Percentiles rank a stretch among this genome's conserved stretches.
phyloP scores from a whole-genome alignment of 2,329 filamentous ascomycete genomes.

The Pseudogymnoascus sp. region DNA sequence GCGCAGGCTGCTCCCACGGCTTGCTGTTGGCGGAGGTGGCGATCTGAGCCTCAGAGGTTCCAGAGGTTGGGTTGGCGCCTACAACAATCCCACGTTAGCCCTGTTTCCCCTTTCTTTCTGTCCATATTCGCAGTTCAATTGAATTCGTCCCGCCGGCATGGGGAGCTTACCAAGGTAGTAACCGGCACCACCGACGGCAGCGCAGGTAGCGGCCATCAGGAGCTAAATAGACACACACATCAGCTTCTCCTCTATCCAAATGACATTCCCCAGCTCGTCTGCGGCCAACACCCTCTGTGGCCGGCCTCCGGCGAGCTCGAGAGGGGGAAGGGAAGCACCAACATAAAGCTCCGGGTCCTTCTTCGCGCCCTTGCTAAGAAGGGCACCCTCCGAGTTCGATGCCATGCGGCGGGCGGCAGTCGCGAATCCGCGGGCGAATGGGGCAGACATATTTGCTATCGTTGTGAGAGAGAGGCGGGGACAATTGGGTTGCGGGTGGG shows the following conservation, averaged over 20 bases:
- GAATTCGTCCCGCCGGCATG: background rate
- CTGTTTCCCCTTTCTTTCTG: background rate
- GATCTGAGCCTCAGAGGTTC: slow-evolving; percentile 73
- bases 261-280: background rate
- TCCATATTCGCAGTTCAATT: background rate
- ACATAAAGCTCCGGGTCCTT: slow-evolving; percentile 69
- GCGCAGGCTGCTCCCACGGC: slow-evolving; percentile 72
- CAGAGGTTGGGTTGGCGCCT: slow-evolving; percentile 77
- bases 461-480: background rate
- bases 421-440: slow-evolving; percentile 25
- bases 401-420: slow-evolving; percentile 26
- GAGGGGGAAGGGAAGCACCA: slow-evolving; percentile 20
- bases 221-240: slow-evolving; percentile 47
- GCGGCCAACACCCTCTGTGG: background rate
- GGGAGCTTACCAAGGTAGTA: slow-evolving; percentile 66
- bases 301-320: background rate
- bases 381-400: slow-evolving; percentile 34
- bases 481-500: background rate
- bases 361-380: slow-evolving; percentile 57
- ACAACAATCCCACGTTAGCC: slow-evolving; percentile 15
- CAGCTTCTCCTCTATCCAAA: background rate
- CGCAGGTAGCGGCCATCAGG: slow-evolving; percentile 83
- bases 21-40: slow-evolving; percentile 67
- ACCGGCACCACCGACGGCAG: slow-evolving; percentile 78
- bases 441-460: slow-evolving; percentile 23